phyloP scores from a whole-genome alignment of 2,329 filamentous ascomycete genomes.

The Colletotrichum abscissum region DNA sequence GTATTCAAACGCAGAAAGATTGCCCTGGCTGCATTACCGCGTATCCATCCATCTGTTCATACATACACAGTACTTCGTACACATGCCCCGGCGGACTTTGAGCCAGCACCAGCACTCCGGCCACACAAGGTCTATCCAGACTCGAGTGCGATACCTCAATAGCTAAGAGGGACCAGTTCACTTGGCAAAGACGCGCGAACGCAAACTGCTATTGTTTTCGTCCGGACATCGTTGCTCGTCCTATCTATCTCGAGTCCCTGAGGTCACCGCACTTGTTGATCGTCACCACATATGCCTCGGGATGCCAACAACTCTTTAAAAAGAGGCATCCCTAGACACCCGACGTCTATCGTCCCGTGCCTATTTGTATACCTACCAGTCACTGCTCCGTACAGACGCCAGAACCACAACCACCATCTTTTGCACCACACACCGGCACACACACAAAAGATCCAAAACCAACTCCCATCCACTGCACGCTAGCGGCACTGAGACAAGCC shows the following conservation, averaged over 20 bases:
- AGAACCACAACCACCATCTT: neutral
- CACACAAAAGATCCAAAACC: slow-evolving; percentile 7
- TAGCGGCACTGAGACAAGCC: slow-evolving; percentile 26
- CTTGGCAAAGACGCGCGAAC: slow-evolving; percentile 8
- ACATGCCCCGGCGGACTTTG: neutral
- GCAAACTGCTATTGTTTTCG: neutral
- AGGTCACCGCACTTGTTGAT: neutral
- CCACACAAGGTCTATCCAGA: slow-evolving; percentile 1
- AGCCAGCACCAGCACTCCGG: neutral
- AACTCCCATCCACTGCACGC: slow-evolving; percentile 2
- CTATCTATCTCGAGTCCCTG: neutral
- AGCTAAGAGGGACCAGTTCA: neutral
- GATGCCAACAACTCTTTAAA: neutral
- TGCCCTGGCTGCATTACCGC: neutral
- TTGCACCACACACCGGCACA: neutral
- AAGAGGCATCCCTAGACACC: neutral
- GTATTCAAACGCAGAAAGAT: neutral
- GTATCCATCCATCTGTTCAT: neutral
- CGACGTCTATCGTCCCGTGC: neutral
- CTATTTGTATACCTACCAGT: neutral
- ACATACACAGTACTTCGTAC: neutral
- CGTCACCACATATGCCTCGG: neutral
- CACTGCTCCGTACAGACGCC: neutral
- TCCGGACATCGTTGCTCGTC: slow-evolving; percentile 3
- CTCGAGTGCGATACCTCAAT: neutral